Evolutionary conservation across 768 basidiomycete genomes (phyloP).

Genomic region (Kwoniella shandongensis): DNA sequence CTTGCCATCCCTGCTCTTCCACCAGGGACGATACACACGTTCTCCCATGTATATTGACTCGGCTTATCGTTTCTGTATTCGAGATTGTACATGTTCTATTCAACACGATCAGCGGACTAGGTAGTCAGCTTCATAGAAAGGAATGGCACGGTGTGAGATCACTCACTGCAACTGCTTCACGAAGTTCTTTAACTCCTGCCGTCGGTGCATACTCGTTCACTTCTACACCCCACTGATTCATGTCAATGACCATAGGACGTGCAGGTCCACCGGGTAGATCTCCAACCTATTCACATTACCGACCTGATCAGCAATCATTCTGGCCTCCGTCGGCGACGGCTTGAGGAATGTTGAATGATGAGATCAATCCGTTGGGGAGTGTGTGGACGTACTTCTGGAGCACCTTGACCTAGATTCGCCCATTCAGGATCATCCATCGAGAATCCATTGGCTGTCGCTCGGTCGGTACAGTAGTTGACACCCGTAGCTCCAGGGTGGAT

Average conservation of each 20-base stretch:
- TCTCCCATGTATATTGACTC: conserved; percentile 86
- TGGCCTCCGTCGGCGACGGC: no score
- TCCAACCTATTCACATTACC: conserved; percentile 32
- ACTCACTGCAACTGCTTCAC: conserved; percentile 75
- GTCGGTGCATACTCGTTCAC: conserved; percentile 82
- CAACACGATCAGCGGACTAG: background rate
- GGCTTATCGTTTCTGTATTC: conserved; percentile 77
- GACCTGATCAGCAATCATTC: no score
- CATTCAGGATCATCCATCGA: conserved; percentile 49
- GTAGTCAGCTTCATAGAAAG: background rate
- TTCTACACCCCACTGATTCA: conserved; percentile 58
- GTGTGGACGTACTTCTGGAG: conserved; percentile 57
- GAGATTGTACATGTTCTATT: conserved; percentile 70
- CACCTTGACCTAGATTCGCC: conserved; percentile 71
- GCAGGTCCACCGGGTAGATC: conserved; percentile 76
- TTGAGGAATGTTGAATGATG: background rate
- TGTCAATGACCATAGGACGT: conserved; percentile 65
- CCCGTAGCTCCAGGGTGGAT: conserved; percentile 51
- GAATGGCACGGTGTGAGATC: background rate
- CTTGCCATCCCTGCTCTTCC: conserved; percentile 86
- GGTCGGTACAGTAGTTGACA: conserved; percentile 85
- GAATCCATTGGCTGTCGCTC: conserved; percentile 78
- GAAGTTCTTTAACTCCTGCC: conserved; percentile 77
- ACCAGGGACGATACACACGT: conserved; percentile 82
- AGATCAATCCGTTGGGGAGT: background rate